Conservation (phyloP, 371 early-diverging fungal species). For the Batkoa obscura region DNA sequence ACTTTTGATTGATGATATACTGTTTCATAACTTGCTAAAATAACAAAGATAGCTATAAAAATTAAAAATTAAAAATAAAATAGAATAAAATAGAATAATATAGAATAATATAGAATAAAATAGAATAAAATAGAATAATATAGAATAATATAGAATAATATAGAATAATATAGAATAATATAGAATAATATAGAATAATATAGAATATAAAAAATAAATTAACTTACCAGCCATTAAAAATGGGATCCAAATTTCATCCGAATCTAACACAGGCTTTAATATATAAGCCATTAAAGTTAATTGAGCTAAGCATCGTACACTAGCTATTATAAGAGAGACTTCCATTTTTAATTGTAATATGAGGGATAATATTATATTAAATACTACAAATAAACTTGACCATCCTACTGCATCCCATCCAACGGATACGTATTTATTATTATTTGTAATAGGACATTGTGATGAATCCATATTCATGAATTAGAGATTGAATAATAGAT, state of each 20-base stretch:
- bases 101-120: too few relatives aligned
- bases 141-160: too few relatives aligned
- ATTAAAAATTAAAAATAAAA: neutral
- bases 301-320: conserved; percentile 33
- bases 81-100: neutral
- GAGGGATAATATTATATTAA: conserved; percentile 21
- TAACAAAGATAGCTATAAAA: conserved; percentile 6
- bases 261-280: neutral
- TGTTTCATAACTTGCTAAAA: conserved; percentile 10
- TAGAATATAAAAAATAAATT: too few relatives aligned
- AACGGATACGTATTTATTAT: neutral
- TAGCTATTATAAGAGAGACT: conserved; percentile 28
- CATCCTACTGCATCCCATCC: conserved; percentile 1
- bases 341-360: conserved; percentile 32
- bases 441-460: too few relatives aligned
- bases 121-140: too few relatives aligned
- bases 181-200: too few relatives aligned
- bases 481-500: too few relatives aligned
- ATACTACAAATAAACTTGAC: neutral
- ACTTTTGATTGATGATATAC: conserved; percentile 8
- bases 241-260: neutral
- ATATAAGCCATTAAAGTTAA: conserved; percentile 28
- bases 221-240: conserved; percentile 1
- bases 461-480: too few relatives aligned
- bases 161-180: too few relatives aligned